Evolutionary conservation across 2,329 filamentous ascomycete species (phyloP), one percentile per base, ranked within the genome.

Genomic region (Curvularia sp.): DNA sequence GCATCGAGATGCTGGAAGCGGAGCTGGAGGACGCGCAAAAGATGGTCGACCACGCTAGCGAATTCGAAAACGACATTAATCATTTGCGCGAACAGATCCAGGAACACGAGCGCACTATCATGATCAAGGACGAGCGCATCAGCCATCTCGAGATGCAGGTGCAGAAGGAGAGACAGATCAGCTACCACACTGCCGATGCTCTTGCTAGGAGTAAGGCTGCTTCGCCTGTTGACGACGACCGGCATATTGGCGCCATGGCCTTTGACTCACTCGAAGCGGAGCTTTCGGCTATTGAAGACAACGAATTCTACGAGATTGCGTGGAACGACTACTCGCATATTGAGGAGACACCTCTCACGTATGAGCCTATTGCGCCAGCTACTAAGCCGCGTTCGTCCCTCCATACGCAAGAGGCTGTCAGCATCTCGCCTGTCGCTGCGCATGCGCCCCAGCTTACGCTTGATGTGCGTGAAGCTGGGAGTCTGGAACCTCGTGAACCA

Each of bases 91-190:
- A 58, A n/a, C 13, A 49, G 13, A 41, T 58, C 9, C 44, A 28
- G 44, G 58, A 58, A 20, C 51, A 57, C n/a, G 60, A 68, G 13
- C 67, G 61, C 57, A 57, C 53, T 9, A 41, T 70, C 22, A 35
- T 57, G 3, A 61, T 71, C 61, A 71, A 70, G 51, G 67, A 71
- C 47, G 63, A 67, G 58, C 67, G 69, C 58, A 71, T 71, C 49
- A 49, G 46, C 26, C 54, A 64, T 28, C 63, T 71, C 39, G 69
- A 71, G 50, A 47, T 33, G 9, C 60, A 68, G 44, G 44, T 58
- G 20, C 69, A 71, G 46, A 68, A 66, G 53, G 59, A 64, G 54
- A 44, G 56, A 2, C 49, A 60, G 35, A 58, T 58, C 47, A 60
- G 28, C 46, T 53, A 61, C 18, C 48, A 59, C 10, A 51, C 47